Base-by-base conservation (phyloP, 2,329 filamentous ascomycete genomes). In the Nothophoma quercina region DNA sequence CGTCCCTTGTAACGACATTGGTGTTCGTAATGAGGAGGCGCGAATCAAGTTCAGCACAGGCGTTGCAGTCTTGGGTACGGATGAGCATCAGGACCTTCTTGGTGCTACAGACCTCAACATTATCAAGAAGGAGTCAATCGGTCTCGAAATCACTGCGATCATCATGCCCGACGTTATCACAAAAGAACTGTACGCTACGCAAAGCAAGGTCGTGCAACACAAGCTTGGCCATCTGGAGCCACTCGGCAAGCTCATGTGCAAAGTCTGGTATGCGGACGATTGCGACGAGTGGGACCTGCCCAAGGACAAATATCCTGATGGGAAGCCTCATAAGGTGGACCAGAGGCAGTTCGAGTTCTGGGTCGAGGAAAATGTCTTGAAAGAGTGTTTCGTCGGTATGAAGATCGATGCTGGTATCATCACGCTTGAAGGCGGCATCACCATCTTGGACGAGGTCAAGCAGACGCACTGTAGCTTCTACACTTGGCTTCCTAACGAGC, bases 361-460 rank as follows among this genome's bases (percentile, higher is more conserved):
- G 65, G 67, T 96, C 3, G 92, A 96, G 55, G 82, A 85, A 21
- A 71, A 80, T 4, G 70, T 85, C 2, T 73, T 89, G 15, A 55
- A 77, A 22, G 77, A 83, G 48, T 84, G 89, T 65, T 82, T 83
- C 52, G 72, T 81, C 0, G 90, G 91, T 0, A 73, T 81, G 74
- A 81, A 78, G 67, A 66, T 81, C 39, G 64, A 75, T 28, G 77
- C 68, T 5, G 61, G 44, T 12, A 56, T 73, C 15, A 23, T 72
- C 22, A 60, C 56, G 2, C 54, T 73, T 7, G 54, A 60, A 4
- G 57, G 58, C 22, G 65, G 63, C 25, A 56, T 74, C 33, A 60
- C 40, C 7, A 61, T 73, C n/a, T 54, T 75, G 34, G 78, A 80
- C 43, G 62, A 69, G 10, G 63, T 79, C 40, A 66, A 67, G 12